Conservation (phyloP, 2,329 filamentous ascomycete genomes). For the Colletotrichum abscissum region DNA sequence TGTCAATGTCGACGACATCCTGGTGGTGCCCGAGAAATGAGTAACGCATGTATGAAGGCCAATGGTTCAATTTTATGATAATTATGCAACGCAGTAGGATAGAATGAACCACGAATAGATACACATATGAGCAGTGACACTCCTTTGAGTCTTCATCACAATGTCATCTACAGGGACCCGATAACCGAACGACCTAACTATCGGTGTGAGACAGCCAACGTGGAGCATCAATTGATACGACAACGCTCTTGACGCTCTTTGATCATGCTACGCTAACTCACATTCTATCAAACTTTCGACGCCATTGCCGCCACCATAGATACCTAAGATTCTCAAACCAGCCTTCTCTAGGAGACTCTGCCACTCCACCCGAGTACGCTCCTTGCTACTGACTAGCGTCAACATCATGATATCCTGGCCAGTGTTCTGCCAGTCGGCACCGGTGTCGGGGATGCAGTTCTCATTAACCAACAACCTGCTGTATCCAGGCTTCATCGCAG, state of each 20-base stretch:
- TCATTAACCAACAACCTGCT: slow-evolving; percentile 48
- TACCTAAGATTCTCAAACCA: slow-evolving; percentile 45
- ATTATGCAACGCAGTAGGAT: background rate
- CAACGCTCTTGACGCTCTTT: too few relatives aligned
- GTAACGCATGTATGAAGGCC: background rate
- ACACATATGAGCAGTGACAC: background rate
- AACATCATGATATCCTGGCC: slow-evolving; percentile 52
- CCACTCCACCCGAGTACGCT: slow-evolving; percentile 52
- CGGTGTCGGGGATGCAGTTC: slow-evolving; percentile 44
- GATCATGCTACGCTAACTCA: background rate
- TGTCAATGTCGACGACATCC: slow-evolving; percentile 65
- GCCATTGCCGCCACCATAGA: background rate
- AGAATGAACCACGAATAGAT: background rate
- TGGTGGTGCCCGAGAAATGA: slow-evolving; percentile 45
- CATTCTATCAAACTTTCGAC: background rate
- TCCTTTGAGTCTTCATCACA: background rate
- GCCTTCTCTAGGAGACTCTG: slow-evolving; percentile 42
- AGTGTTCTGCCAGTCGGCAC: slow-evolving; percentile 50
- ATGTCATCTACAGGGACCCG: background rate
- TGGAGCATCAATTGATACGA: too few relatives aligned
- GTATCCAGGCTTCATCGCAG: slow-evolving; percentile 48
- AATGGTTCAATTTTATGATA: background rate
- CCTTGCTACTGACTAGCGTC: slow-evolving; percentile 44
- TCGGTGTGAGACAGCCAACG: too few relatives aligned
- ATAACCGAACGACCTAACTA: too few relatives aligned